phyloP scores from a whole-genome alignment of 2,329 filamentous ascomycete species.

The Hortaea werneckii region DNA sequence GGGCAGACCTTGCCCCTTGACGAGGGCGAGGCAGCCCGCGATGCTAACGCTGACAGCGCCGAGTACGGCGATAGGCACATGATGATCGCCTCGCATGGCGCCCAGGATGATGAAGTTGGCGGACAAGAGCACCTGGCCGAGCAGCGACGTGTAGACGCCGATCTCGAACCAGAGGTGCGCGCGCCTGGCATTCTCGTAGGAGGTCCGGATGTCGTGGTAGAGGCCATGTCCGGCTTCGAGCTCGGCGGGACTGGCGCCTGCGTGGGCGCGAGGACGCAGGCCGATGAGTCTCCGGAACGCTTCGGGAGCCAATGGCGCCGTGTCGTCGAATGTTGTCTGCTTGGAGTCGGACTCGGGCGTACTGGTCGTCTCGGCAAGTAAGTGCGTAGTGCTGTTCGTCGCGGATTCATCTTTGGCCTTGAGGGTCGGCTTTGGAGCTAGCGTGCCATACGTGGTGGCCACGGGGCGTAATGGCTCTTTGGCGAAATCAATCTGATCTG shows the following conservation, averaged over 20 bases:
- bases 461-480: not conserved
- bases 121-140: constrained; percentile 7
- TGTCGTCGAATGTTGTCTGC: constrained; percentile 1
- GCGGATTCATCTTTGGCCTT: not conserved
- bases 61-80: constrained; percentile 5
- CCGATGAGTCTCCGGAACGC: constrained; percentile 7
- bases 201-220: constrained; percentile 4
- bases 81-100: constrained; percentile 5
- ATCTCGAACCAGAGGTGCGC: constrained; percentile 4
- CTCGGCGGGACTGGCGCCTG: constrained; percentile 1
- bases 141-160: constrained; percentile 3
- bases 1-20: constrained; percentile 7
- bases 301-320: not conserved
- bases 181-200: not conserved
- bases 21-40: constrained; percentile 4
- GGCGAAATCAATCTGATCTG: not conserved
- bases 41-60: constrained; percentile 6
- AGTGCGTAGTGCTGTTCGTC: not conserved
- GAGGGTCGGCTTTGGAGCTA: not conserved
- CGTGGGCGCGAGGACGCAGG: not conserved
- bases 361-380: not conserved
- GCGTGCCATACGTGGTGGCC: not conserved
- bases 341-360: not conserved
- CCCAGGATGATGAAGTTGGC: constrained; percentile 7
- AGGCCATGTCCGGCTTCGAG: constrained; percentile 3